Evolutionary conservation across 164 flowering plant genomes (phyloP).

Genomic region (Hamamelis virginiana): DNA sequence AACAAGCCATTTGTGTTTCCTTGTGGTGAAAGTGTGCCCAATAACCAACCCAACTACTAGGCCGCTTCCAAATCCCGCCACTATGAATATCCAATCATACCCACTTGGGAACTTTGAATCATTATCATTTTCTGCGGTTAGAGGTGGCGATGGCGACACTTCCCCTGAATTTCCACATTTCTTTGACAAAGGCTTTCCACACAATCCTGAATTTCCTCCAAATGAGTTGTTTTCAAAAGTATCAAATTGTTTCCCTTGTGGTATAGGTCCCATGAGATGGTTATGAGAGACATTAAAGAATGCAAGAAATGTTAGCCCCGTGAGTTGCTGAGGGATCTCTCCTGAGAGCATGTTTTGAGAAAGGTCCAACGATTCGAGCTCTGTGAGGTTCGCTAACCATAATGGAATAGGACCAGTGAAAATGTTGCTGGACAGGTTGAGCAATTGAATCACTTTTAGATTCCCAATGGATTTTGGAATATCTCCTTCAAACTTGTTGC

Average conservation of each 20-base stretch:
- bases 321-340: constrained; percentile 6
- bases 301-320: background rate
- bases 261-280: constrained; percentile 9
- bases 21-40: background rate
- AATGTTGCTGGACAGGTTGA: constrained; percentile 17
- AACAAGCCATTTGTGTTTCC: too few species aligned
- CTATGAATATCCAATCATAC: background rate
- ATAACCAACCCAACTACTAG: constrained; percentile 3
- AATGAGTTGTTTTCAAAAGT: constrained; percentile 2
- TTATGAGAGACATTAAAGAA: constrained; percentile 8
- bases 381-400: constrained; percentile 1
- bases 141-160: background rate
- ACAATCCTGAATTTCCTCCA: constrained; percentile 6
- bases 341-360: constrained; percentile 13
- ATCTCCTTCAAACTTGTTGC: constrained; percentile 12
- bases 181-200: constrained; percentile 10
- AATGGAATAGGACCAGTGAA: constrained; percentile 11
- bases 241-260: constrained; percentile 7
- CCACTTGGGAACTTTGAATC: background rate
- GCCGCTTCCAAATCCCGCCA: constrained; percentile 3
- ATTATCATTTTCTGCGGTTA: background rate
- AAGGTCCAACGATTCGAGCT: constrained; percentile 13
- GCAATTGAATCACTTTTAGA: background rate
- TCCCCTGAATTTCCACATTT: background rate
- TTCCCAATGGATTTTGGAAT: constrained; percentile 13